phyloP scores from a whole-genome alignment of 2,329 filamentous ascomycete species.

The Ceratocystis alfenasii region DNA sequence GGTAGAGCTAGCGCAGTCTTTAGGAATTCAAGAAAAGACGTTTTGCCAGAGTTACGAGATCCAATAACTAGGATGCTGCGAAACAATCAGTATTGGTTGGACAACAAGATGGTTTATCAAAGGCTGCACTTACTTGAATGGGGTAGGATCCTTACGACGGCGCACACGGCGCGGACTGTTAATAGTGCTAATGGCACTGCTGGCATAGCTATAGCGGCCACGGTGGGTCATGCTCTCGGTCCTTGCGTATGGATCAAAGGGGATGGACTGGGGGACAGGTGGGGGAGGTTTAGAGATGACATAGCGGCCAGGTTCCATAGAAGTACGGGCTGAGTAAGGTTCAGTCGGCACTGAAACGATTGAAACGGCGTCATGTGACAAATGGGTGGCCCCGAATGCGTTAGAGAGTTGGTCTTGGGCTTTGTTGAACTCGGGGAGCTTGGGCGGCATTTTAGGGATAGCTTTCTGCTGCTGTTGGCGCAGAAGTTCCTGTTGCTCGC shows the following conservation, averaged over 20 bases:
- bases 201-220: constrained; percentile 91
- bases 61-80: constrained; percentile 79
- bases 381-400: constrained; percentile 38
- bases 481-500: constrained; percentile 44
- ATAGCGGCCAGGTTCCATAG: constrained; percentile 41
- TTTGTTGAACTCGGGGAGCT: constrained; percentile 42
- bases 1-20: constrained; percentile 74
- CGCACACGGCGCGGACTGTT: constrained; percentile 87
- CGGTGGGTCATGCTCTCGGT: constrained; percentile 95
- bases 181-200: constrained; percentile 77
- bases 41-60: constrained; percentile 79
- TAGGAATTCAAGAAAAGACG: constrained; percentile 91
- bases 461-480: constrained; percentile 37
- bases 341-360: constrained; percentile 41
- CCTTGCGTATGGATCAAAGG: constrained; percentile 65
- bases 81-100: constrained; percentile 6
- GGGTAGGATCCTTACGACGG: constrained; percentile 90
- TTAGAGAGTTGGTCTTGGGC: constrained; percentile 37
- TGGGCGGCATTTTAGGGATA: constrained; percentile 38
- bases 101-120: neutral
- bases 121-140: constrained; percentile 75
- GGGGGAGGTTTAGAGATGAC: constrained; percentile 40
- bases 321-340: constrained; percentile 35
- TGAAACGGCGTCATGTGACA: constrained; percentile 50
- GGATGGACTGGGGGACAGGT: constrained; percentile 36